phyloP scores from a whole-genome alignment of 108 stramenopile genomes.

The Skeletonema marinoi region DNA sequence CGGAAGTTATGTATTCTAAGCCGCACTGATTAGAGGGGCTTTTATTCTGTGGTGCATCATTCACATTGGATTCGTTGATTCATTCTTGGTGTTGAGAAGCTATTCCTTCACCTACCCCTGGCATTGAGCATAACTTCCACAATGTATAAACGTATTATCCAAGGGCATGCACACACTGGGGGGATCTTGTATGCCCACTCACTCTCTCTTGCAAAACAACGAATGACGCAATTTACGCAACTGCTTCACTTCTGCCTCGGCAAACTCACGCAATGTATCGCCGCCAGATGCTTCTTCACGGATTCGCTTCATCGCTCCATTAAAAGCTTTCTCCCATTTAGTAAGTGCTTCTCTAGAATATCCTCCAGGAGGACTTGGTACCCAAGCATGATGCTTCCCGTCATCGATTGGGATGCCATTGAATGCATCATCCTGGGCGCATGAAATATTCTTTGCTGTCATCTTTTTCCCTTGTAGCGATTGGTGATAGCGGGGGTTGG shows the following conservation, averaged over 20 bases:
- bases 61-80: too few species aligned
- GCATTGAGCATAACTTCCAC: too few species aligned
- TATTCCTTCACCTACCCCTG: too few species aligned
- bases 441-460: background rate
- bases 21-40: too few species aligned
- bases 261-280: constrained; percentile 11
- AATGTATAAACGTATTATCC: too few species aligned
- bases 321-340: constrained; percentile 16
- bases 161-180: too few species aligned
- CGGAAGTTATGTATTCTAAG: too few species aligned
- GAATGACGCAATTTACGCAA: constrained; percentile 18
- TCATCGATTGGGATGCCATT: constrained; percentile 20
- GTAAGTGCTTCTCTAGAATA: constrained; percentile 1
- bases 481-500: constrained; percentile 7
- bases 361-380: constrained; percentile 10
- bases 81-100: too few species aligned
- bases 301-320: constrained; percentile 17
- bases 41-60: too few species aligned
- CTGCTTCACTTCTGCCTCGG: constrained; percentile 14
- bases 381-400: constrained; percentile 9
- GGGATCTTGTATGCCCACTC: too few species aligned
- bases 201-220: constrained; percentile 16
- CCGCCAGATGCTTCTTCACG: constrained; percentile 9
- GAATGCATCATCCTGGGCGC: constrained; percentile 32
- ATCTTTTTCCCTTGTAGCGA: background rate